Conservation (phyloP, 768 basidiomycete species). For the Lentinus brumalis region DNA sequence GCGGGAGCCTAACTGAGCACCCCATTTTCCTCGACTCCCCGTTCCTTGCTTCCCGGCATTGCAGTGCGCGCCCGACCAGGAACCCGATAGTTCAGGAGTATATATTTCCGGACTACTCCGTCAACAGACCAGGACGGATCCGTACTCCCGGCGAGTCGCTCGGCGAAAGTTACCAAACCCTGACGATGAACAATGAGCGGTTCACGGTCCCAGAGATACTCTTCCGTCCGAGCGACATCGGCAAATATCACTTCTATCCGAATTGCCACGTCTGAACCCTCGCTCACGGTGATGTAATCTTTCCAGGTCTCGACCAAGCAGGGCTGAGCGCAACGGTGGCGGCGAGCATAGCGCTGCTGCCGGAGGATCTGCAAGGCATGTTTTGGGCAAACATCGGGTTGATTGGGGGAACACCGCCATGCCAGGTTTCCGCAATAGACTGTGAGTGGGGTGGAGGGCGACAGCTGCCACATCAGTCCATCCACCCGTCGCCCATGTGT, state of each 20-base stretch:
- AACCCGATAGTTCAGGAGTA: slow-evolving; percentile 86
- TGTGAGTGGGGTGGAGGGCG: slow-evolving; percentile 47
- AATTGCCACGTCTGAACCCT: slow-evolving; percentile 2
- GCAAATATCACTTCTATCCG: slow-evolving; percentile 39
- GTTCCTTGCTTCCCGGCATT: background rate
- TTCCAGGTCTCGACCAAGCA: slow-evolving; percentile 72
- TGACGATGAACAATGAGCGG: slow-evolving; percentile 89
- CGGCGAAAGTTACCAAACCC: slow-evolving; percentile 62
- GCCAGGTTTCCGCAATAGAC: slow-evolving; percentile 68
- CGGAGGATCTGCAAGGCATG: slow-evolving; percentile 84
- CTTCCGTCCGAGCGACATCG: slow-evolving; percentile 89
- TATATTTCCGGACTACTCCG: slow-evolving; percentile 84
- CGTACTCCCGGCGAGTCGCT: slow-evolving; percentile 54
- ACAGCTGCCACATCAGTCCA: background rate
- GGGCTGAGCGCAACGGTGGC: slow-evolving; percentile 81
- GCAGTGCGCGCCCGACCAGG: slow-evolving; percentile 53
- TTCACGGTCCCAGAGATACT: slow-evolving; percentile 92
- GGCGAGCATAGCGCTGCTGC: slow-evolving; percentile 72
- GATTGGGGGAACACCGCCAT: slow-evolving; percentile 80
- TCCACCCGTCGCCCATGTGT: background rate
- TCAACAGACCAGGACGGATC: slow-evolving; percentile 60
- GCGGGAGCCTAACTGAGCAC: background rate
- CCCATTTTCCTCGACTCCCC: background rate
- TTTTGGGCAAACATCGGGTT: slow-evolving; percentile 95
- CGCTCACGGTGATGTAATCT: slow-evolving; percentile 14